Percentiles rank a stretch among this genome's conserved stretches.
Conservation (phyloP, 2,329 filamentous ascomycete species). For the Cladosporium sp. region DNA sequence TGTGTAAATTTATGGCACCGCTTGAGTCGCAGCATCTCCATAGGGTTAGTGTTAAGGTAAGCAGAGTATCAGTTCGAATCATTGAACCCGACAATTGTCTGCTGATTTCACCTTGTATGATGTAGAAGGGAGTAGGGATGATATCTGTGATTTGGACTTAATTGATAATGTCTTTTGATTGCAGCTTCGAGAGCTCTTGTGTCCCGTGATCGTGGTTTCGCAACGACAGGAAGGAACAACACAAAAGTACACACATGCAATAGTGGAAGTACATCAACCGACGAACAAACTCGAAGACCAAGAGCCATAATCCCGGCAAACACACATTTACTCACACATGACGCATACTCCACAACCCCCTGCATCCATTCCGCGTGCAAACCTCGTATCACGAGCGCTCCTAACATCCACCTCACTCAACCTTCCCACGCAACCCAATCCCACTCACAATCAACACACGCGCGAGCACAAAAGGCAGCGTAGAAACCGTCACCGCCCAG, state of each 20-base stretch:
- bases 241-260: not conserved
- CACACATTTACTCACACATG: not conserved
- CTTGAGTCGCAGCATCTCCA: not conserved
- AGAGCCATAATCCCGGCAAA: not conserved
- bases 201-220: not conserved
- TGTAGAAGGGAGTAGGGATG: not conserved
- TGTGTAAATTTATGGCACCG: not conserved
- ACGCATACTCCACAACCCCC: not conserved
- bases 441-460: slow-evolving; percentile 32
- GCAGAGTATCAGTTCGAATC: not conserved
- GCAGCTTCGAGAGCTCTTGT: not conserved
- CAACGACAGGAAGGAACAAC: not conserved
- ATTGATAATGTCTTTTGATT: not conserved
- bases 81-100: not conserved
- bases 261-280: too few relatives aligned
- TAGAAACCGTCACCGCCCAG: slow-evolving; percentile 33
- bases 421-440: slow-evolving; percentile 28
- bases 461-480: slow-evolving; percentile 35
- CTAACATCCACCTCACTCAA: slow-evolving; percentile 18
- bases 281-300: not conserved
- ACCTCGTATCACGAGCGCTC: not conserved
- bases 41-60: not conserved
- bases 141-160: not conserved
- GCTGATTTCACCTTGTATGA: not conserved
- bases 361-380: not conserved